Percentiles rank a stretch among this genome's conserved stretches.
Evolutionary conservation across 2,329 filamentous ascomycete genomes (phyloP).

Genomic region (Aspergillus ochraceus): DNA sequence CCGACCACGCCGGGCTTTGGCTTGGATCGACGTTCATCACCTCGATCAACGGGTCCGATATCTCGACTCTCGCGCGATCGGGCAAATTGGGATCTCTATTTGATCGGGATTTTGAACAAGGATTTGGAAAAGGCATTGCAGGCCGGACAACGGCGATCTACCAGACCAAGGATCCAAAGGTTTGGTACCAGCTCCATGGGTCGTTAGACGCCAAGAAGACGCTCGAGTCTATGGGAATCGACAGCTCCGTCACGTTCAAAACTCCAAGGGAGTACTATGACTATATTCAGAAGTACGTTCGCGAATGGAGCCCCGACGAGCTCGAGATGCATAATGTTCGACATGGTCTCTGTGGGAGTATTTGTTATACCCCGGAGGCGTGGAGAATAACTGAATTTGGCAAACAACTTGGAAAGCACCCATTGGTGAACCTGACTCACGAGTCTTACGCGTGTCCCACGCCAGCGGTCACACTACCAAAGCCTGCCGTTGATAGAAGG

Average conservation of each 20-base stretch:
- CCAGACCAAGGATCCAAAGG: conserved; percentile 46
- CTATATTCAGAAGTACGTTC: conserved; percentile 30
- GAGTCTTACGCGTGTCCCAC: conserved; percentile 37
- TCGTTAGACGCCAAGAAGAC: conserved; percentile 48
- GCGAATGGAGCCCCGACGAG: conserved; percentile 40
- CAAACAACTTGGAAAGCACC: conserved; percentile 42
- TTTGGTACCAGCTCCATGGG: conserved; percentile 55
- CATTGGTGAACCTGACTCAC: conserved; percentile 43
- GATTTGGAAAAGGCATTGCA: conserved; percentile 34
- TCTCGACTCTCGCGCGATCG: conserved; percentile 28
- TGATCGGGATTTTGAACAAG: conserved; percentile 41
- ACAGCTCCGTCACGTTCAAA: conserved; percentile 26
- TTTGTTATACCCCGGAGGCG: conserved; percentile 45
- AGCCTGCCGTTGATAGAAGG: conserved; percentile 8
- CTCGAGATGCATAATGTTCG: conserved; percentile 45
- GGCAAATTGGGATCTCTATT: conserved; percentile 31
- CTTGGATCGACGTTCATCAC: conserved; percentile 43
- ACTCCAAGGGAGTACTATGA: conserved; percentile 18
- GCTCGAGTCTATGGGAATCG: conserved; percentile 49
- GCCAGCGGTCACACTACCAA: conserved; percentile 28
- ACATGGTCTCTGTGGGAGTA: conserved; percentile 46
- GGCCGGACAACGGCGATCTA: conserved; percentile 50
- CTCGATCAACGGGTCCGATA: conserved; percentile 40
- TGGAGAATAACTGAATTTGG: conserved; percentile 50
- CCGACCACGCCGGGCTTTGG: conserved; percentile 50